phyloP scores from a whole-genome alignment of 1,284 basidiomycete genomes.

The Malassezia obtusa region DNA sequence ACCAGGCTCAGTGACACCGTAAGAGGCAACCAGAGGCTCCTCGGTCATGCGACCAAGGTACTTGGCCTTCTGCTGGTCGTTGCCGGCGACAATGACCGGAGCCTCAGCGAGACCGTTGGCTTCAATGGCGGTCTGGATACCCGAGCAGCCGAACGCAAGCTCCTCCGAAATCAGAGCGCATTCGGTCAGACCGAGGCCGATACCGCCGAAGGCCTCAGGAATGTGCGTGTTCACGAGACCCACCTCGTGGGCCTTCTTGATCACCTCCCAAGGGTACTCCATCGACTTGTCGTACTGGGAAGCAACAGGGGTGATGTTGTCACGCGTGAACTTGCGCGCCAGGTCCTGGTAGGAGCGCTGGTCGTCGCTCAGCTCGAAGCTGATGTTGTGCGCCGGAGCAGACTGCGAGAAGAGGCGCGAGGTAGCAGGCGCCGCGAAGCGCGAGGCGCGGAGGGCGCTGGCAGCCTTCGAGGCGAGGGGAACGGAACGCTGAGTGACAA shows the following conservation, averaged over 20 bases:
- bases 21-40: constrained; percentile 54
- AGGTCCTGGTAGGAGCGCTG: constrained; percentile 51
- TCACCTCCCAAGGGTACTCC: constrained; percentile 53
- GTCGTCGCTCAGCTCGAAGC: constrained; percentile 47
- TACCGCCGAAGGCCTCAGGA: constrained; percentile 53
- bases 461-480: not conserved
- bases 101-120: constrained; percentile 54
- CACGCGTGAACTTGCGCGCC: constrained; percentile 51
- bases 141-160: constrained; percentile 54
- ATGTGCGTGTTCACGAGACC: constrained; percentile 45
- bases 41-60: constrained; percentile 56
- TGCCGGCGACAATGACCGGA: constrained; percentile 53
- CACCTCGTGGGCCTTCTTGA: constrained; percentile 53
- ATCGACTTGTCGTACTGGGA: constrained; percentile 47
- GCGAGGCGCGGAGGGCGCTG: not conserved
- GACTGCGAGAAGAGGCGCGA: constrained; percentile 13
- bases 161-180: constrained; percentile 53
- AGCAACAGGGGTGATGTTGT: constrained; percentile 53
- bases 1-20: constrained; percentile 54
- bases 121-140: constrained; percentile 53
- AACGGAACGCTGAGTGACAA: not conserved
- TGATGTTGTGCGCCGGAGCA: constrained; percentile 6
- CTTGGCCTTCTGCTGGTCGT: constrained; percentile 53
- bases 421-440: not conserved
- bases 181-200: constrained; percentile 52